Evolutionary conservation across 2,329 filamentous ascomycete species (phyloP).

Genomic region (Calonectria pseudoreteaudii): DNA sequence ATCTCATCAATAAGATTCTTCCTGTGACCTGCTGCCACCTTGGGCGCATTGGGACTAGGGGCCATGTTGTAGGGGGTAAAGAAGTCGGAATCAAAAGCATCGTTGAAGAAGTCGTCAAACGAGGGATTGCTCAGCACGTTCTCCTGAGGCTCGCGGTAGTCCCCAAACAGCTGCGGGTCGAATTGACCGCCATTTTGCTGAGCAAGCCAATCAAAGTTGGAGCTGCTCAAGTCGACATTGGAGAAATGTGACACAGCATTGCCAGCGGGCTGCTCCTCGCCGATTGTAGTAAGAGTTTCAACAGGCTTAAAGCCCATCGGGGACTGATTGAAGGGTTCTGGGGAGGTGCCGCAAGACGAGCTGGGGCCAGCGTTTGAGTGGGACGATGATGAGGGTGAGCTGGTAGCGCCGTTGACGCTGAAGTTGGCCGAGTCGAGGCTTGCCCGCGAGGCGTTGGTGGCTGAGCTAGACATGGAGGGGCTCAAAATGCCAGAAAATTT

Average conservation of each 20-base stretch:
- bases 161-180: conserved; percentile 90
- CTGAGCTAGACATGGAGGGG: conserved; percentile 61
- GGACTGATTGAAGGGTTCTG: conserved; percentile 80
- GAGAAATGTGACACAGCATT: conserved; percentile 49
- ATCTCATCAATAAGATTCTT: conserved; percentile 82
- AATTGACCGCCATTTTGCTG: conserved; percentile 88
- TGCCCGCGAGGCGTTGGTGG: conserved; percentile 59
- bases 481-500: conserved; percentile 71
- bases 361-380: conserved; percentile 69
- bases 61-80: conserved; percentile 82
- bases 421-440: conserved; percentile 64
- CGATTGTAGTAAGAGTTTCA: conserved; percentile 73
- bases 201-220: conserved; percentile 78
- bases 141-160: conserved; percentile 91
- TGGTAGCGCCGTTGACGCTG: conserved; percentile 64
- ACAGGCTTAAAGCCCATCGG: conserved; percentile 73
- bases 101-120: conserved; percentile 80
- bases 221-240: conserved; percentile 57
- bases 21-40: conserved; percentile 53
- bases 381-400: conserved; percentile 73
- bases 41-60: conserved; percentile 54
- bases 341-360: conserved; percentile 81
- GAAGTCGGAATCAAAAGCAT: conserved; percentile 86
- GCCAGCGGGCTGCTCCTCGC: conserved; percentile 68
- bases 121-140: conserved; percentile 77